Base-by-base conservation (phyloP, 129 eudicot genomes). In the Ambrosia artemisiifolia region DNA sequence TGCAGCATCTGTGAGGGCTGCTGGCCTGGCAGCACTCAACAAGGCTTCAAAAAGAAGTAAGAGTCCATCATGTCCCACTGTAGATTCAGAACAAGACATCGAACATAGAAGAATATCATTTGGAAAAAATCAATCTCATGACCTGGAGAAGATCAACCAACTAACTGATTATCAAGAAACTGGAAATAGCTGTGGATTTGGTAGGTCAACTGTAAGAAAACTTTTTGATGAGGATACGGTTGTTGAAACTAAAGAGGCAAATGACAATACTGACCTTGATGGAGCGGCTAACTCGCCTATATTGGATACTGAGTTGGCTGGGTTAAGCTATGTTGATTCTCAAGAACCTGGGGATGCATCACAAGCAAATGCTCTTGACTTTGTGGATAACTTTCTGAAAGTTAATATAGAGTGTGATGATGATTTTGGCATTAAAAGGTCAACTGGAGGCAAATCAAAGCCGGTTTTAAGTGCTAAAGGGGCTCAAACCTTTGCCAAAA, bases 341-440 rank as follows among this genome's bases (percentile, higher is more conserved):
- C 91, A 95, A 81, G 97, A 90, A 72, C 99, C 99, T 63, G 99
- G 96, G 73, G 99, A 95, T 16, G 79, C 83, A 43, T 88, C 99
- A 49, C 99, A 95, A 78, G 88, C 88, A 47, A 75, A 82, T 61
- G 99, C 99, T 34, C 99, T 95, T 64, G 82, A 90, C 63, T 79
- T 86, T 77, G 96, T 95, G 74, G 97, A 95, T 77, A 84, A 40
- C 73, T 90, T 88, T 81, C 79, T 95, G 71, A 82, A 83, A 73
- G 79, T 74, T 43, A 86, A 78, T 86, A 74, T 44, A n/a, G 96
- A 95, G n/a, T 34, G 33, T 62, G 84, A 72, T 78, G 65, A 81
- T 62, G 72, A 71, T 55, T 14, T 44, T 65, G 82, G 66, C 8
- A 13, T 57, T 30, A 47, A 24, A 36, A 75, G 74, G 65, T 75